These are phyloP conservation scores for Zopfochytrium polystomum DNA, from an alignment of 371 early-diverging fungal species.

Conservation along the genomic window DNA sequence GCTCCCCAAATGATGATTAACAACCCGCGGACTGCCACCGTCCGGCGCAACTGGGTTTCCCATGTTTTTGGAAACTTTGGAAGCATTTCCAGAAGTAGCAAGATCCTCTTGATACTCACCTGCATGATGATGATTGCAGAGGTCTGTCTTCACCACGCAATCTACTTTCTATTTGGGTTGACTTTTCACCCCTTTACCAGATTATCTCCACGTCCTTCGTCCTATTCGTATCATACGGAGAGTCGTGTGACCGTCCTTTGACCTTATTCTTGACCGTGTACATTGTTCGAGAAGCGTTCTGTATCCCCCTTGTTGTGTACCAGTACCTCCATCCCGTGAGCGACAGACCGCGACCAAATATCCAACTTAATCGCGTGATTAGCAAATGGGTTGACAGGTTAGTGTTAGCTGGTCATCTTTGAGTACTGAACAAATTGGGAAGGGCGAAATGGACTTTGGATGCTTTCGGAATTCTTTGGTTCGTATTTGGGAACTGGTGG, in stretches of 20 bases:
- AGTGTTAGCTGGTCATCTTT: neutral
- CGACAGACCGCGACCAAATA: neutral
- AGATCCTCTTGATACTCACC: neutral
- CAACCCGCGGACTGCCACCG: constrained; percentile 10
- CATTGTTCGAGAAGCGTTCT: constrained; percentile 4
- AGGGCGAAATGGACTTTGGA: no score
- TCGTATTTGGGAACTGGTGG: constrained; percentile 23
- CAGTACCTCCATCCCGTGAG: constrained; percentile 17
- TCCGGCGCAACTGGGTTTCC: constrained; percentile 12
- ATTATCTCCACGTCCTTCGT: constrained; percentile 15
- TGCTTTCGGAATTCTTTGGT: constrained; percentile 16
- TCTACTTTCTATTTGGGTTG: no score
- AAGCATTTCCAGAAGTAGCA: constrained; percentile 2
- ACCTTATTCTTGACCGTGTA: constrained; percentile 12
- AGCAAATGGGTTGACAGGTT: neutral
- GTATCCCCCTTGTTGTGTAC: constrained; percentile 14
- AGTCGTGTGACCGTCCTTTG: constrained; percentile 12
- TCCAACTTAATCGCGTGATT: neutral
- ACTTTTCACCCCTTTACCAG: no score
- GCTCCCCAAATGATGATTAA: no score
- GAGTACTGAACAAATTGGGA: neutral
- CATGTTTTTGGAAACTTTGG: constrained; percentile 10
- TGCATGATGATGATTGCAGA: constrained; percentile 10
- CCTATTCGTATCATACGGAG: constrained; percentile 10
- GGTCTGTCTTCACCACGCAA: no score